A percentile compares a stretch with the other conserved stretches of the same genome.
phyloP scores from a whole-genome alignment of 352 stramenopile species.

The Phytophthora podocarpi region DNA sequence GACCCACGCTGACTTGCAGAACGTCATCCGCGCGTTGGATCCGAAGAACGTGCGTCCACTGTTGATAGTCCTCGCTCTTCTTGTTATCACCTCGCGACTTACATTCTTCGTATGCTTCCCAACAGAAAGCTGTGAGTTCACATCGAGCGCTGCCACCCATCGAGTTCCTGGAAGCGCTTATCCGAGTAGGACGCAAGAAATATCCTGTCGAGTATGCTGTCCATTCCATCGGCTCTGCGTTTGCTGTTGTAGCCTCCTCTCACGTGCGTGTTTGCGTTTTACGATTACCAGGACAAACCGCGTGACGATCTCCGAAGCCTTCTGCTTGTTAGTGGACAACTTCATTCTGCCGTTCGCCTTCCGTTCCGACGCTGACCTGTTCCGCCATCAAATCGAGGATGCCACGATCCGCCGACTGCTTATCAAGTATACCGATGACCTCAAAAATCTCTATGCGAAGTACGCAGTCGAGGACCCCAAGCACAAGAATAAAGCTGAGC shows the following conservation, averaged over 20 bases:
- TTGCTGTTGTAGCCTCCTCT: neutral
- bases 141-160: conserved; percentile 53
- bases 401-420: conserved; percentile 63
- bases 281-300: conserved; percentile 55
- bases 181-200: conserved; percentile 65
- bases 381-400: conserved; percentile 75
- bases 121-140: conserved; percentile 43
- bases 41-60: conserved; percentile 41
- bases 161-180: conserved; percentile 72
- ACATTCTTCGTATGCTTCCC: neutral
- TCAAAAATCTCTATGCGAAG: conserved; percentile 57
- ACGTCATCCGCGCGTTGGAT: conserved; percentile 49
- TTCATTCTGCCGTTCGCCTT: conserved; percentile 78
- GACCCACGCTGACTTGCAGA: conserved; percentile 46
- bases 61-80: neutral
- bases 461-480: conserved; percentile 58
- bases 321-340: conserved; percentile 79
- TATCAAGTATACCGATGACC: conserved; percentile 66
- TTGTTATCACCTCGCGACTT: neutral
- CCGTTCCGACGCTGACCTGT: conserved; percentile 72
- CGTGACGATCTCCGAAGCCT: conserved; percentile 72
- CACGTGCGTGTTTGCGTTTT: neutral
- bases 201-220: conserved; percentile 63
- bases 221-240: too few species aligned
- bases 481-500: conserved; percentile 42